Conservation (phyloP, 2,329 filamentous ascomycete species). For the Phialemonium atrogriseum region DNA sequence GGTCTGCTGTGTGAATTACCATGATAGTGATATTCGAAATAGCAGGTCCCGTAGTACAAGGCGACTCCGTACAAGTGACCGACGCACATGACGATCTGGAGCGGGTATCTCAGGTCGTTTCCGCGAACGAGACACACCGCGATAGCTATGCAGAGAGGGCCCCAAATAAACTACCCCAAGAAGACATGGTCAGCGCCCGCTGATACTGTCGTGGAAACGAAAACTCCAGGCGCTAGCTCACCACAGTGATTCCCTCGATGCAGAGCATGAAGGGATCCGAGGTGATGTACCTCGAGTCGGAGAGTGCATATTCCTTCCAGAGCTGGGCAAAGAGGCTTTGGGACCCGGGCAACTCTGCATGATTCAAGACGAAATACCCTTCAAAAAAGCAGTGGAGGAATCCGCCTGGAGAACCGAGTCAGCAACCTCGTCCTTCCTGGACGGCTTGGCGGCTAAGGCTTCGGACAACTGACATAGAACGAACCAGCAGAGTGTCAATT, state of each 20-base stretch:
- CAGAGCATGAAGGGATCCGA: constrained; percentile 79
- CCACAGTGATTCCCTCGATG: constrained; percentile 74
- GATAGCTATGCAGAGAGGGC: constrained; percentile 46
- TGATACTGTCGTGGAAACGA: neutral
- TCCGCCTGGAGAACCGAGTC: constrained; percentile 36
- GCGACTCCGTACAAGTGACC: constrained; percentile 54
- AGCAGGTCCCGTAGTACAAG: constrained; percentile 53
- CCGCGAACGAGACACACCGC: constrained; percentile 34
- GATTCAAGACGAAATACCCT: constrained; percentile 71
- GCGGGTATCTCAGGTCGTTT: constrained; percentile 36
- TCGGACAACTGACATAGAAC: constrained; percentile 36
- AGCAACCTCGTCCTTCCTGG: constrained; percentile 4
- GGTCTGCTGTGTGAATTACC: constrained; percentile 47
- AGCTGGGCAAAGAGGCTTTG: constrained; percentile 74
- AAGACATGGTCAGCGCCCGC: constrained; percentile 9
- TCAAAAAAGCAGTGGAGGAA: constrained; percentile 77
- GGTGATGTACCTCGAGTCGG: constrained; percentile 80
- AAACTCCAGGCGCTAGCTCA: constrained; percentile 30
- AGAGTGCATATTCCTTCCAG: constrained; percentile 88
- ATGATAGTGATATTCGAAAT: constrained; percentile 34
- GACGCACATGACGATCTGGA: constrained; percentile 42
- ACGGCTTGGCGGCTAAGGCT: neutral
- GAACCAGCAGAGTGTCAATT: constrained; percentile 44
- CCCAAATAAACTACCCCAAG: constrained; percentile 43
- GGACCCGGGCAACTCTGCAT: constrained; percentile 53